Percentiles rank a stretch among this genome's conserved stretches.
Conservation (phyloP, 169 alveolate species). For the Plasmodium reichenowi region DNA sequence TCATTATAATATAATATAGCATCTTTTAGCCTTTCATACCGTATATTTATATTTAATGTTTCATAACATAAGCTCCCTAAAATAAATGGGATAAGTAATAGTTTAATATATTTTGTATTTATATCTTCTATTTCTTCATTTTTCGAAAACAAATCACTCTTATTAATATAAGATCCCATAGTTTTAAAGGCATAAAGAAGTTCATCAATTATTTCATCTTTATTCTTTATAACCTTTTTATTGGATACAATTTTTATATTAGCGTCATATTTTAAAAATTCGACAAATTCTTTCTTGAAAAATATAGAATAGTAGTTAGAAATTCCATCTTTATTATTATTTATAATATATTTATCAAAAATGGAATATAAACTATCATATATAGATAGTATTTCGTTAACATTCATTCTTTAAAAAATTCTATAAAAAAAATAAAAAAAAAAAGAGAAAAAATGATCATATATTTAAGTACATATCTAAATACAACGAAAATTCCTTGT, state of each 20-base stretch:
- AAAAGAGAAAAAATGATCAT: too few relatives aligned
- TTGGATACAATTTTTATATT: background rate
- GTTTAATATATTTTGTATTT: constrained; percentile 25
- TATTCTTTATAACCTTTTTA: constrained; percentile 3
- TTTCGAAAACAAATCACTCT: constrained; percentile 37
- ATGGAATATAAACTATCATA: constrained; percentile 33
- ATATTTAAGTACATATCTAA: too few relatives aligned
- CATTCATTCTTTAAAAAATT: background rate
- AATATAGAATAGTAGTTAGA: constrained; percentile 16
- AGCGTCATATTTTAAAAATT: constrained; percentile 3
- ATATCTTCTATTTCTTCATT: constrained; percentile 60
- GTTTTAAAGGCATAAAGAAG: constrained; percentile 37
- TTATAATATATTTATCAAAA: constrained; percentile 40
- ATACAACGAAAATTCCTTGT: too few relatives aligned
- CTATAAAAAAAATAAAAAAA: too few relatives aligned
- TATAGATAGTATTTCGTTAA: background rate
- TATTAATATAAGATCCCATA: constrained; percentile 20
- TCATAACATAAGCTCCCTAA: constrained; percentile 30
- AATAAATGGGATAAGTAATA: constrained; percentile 31
- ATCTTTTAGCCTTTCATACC: constrained; percentile 39
- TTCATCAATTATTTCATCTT: constrained; percentile 59
- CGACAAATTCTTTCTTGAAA: constrained; percentile 27
- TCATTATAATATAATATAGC: constrained; percentile 29
- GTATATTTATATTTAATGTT: constrained; percentile 31
- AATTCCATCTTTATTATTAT: constrained; percentile 6